Evolutionary conservation across 768 basidiomycete genomes (phyloP), one percentile per base, ranked within the genome.

Genomic region (Russula sp.): DNA sequence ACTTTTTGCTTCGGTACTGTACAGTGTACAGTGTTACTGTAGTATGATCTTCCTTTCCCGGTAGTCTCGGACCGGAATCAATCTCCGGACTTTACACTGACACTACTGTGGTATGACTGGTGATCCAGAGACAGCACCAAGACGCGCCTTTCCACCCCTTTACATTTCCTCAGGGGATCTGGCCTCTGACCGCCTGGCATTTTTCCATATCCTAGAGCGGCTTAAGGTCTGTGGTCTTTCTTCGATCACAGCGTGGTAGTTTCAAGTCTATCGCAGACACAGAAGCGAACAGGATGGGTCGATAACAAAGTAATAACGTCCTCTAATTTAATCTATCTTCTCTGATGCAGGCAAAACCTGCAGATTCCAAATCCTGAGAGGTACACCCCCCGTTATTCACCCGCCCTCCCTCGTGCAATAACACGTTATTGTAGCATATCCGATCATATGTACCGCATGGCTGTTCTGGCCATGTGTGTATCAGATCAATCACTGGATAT

Each of bases 381-480:
- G 93, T 90, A n/a, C 8, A 35, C 18, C 36, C 43, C 59, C 1
- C n/a, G 36, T 42, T 22, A n/a, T 46, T 38, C 66, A 14, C 34
- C 13, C 35, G 14, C 22, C n/a, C 35, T 48, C 39, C 38, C 36
- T 32, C 38, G 22, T 36, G 13, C 7, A 36, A 25, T 46, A 7
- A 57, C 49, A 25, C 46, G 18, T 47, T 16, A 6, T n/a, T 36
- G 35, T 14, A 51, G 43, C 50, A 95, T 98, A 65, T 86, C 93
- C 8, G 96, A 98, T 73, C 95, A 98, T 69, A 98, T 97, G 96
- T 91, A 93, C 71, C 79, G 96, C 50, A 98, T 99, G 96, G 88
- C 93, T 1, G 72, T 98, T n/a, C 80, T 98, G 46, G 87, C 93
- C 5, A 87, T 99, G 84, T 88, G 93, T 63, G 81, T 84, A 6